phyloP scores from a whole-genome alignment of 148 eudicot genomes.

The Linanthus parryae region DNA sequence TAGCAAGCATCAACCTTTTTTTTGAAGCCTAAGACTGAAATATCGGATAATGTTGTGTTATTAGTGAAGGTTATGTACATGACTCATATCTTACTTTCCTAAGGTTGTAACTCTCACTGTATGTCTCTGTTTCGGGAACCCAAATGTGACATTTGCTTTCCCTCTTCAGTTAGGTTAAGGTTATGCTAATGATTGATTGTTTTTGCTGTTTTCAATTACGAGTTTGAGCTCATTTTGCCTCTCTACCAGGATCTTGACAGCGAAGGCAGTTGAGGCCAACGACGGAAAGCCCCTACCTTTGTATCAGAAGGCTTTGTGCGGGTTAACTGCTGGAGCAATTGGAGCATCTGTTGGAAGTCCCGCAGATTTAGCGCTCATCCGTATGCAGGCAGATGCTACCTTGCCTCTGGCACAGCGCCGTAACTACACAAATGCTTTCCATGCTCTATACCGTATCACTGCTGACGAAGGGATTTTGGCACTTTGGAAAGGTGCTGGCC shows the following conservation, averaged over 20 bases:
- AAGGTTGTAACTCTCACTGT: no score
- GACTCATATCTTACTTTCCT: no score
- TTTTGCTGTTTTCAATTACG: no score
- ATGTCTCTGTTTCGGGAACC: no score
- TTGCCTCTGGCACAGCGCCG: constrained; percentile 75
- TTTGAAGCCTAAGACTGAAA: no score
- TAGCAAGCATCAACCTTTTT: no score
- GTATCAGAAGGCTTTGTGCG: constrained; percentile 92
- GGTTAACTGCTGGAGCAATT: constrained; percentile 93
- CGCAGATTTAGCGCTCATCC: constrained; percentile 88
- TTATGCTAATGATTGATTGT: no score
- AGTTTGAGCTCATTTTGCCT: no score
- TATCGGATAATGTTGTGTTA: no score
- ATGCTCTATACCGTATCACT: constrained; percentile 70
- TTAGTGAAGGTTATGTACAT: no score
- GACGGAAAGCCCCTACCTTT: constrained; percentile 96
- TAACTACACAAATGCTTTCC: constrained; percentile 83
- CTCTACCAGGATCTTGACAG: constrained; percentile 52
- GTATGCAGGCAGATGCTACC: constrained; percentile 99
- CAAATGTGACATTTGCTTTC: no score
- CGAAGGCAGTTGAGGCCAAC: constrained; percentile 82
- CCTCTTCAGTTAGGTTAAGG: no score
- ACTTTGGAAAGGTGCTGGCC: constrained; percentile 93
- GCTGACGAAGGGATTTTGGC: constrained; percentile 82
- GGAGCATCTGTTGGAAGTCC: constrained; percentile 93